A percentile compares a stretch with the other conserved stretches of the same genome.
Evolutionary conservation across 352 stramenopile species (phyloP).

Genomic region (Phytophthora pisi): DNA sequence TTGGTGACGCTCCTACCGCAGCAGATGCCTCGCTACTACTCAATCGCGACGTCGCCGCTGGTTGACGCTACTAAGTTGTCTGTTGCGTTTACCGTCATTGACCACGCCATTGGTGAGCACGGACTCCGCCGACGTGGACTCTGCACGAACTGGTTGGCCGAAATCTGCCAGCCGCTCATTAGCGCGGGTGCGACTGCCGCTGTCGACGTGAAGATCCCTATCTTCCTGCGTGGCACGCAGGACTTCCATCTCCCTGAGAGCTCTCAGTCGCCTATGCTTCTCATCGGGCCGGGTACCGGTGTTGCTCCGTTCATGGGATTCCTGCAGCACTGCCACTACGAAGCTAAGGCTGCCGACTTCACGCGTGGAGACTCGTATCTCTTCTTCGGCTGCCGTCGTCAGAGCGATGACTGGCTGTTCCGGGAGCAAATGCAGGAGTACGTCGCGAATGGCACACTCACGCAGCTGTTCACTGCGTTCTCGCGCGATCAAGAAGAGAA

Average conservation of each 20-base stretch:
- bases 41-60: constrained; percentile 93
- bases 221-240: constrained; percentile 91
- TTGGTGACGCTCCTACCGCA: constrained; percentile 88
- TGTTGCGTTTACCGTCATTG: constrained; percentile 93
- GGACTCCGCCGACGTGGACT: constrained; percentile 53
- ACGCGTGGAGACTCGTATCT: constrained; percentile 67
- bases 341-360: constrained; percentile 30
- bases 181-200: not conserved
- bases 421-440: constrained; percentile 84
- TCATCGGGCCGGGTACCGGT: constrained; percentile 96
- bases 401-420: constrained; percentile 94
- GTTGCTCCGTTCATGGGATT: constrained; percentile 98
- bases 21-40: constrained; percentile 96
- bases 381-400: constrained; percentile 95
- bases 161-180: constrained; percentile 53
- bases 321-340: constrained; percentile 83
- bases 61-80: constrained; percentile 62
- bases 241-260: constrained; percentile 91
- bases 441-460: constrained; percentile 72
- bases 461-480: constrained; percentile 89
- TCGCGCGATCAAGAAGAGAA: constrained; percentile 92
- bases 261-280: constrained; percentile 87
- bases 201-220: constrained; percentile 52
- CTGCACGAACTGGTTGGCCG: constrained; percentile 71
- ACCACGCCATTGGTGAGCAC: constrained; percentile 67